These are phyloP conservation scores for Arthrobotrys musiformis DNA, from an alignment of 2,329 filamentous ascomycete species.

Conservation along the genomic window DNA sequence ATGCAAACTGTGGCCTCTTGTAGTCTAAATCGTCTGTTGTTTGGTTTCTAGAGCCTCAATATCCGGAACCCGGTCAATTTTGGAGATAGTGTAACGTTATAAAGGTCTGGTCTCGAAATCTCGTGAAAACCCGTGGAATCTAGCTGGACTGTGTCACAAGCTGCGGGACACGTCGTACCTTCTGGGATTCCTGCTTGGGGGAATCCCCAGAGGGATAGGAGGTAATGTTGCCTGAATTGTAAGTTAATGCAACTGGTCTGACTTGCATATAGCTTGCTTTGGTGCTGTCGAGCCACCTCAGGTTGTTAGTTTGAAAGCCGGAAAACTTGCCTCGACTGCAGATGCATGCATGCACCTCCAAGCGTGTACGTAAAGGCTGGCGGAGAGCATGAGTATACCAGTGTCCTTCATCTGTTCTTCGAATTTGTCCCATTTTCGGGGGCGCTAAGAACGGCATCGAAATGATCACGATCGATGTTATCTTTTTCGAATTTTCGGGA, in stretches of 20 bases:
- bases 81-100: neutral
- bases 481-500: too few species aligned
- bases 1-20: too few species aligned
- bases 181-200: neutral
- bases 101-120: too few species aligned
- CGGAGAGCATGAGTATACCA: neutral
- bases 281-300: neutral
- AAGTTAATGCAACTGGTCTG: neutral
- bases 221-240: neutral
- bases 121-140: too few species aligned
- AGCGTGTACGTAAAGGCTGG: neutral
- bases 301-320: too few species aligned
- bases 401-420: neutral
- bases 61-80: too few species aligned
- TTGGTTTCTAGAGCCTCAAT: neutral
- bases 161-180: conserved; percentile 2
- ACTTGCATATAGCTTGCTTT: neutral
- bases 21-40: neutral
- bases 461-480: too few species aligned
- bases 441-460: neutral
- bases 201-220: neutral
- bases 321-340: too few species aligned
- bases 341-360: neutral
- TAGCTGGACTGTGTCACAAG: neutral
- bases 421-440: neutral